These are phyloP conservation scores for Agroathelia rolfsii DNA, from an alignment of 1,284 basidiomycete genomes.

Conservation along the genomic window DNA sequence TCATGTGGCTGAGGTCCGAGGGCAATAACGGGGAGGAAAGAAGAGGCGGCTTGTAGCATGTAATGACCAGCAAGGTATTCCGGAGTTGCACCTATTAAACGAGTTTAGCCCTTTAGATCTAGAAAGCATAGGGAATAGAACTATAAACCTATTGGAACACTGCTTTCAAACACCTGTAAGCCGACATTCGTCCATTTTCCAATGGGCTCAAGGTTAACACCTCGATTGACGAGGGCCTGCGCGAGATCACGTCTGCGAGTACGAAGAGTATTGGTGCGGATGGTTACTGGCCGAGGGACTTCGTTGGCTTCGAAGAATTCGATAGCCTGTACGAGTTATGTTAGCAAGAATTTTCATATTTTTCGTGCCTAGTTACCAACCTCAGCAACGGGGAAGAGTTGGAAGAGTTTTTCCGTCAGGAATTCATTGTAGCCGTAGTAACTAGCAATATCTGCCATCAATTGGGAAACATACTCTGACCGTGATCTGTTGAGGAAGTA, in stretches of 20 bases:
- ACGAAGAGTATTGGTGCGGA: conserved; percentile 94
- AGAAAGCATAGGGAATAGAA: no score
- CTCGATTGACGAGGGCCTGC: conserved; percentile 90
- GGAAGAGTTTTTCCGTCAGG: conserved; percentile 89
- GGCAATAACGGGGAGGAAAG: conserved; percentile 98
- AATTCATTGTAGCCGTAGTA: conserved; percentile 99
- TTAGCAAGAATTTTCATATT: no score
- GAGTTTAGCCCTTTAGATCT: conserved; percentile 3
- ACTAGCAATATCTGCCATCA: conserved; percentile 80
- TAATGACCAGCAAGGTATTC: conserved; percentile 99
- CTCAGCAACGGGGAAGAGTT: conserved; percentile 89
- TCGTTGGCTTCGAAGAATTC: conserved; percentile 99
- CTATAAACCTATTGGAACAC: conserved; percentile 77
- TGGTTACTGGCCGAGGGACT: conserved; percentile 91
- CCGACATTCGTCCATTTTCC: conserved; percentile 99
- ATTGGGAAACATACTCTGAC: conserved; percentile 84
- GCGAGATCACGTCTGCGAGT: conserved; percentile 91
- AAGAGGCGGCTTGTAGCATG: conserved; percentile 98
- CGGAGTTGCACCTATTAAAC: conserved; percentile 71
- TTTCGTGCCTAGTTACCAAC: conserved; percentile 32
- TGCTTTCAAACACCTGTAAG: conserved; percentile 94
- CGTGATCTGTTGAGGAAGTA: conserved; percentile 47
- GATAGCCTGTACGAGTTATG: conserved; percentile 57
- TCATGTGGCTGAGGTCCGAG: conserved; percentile 90
- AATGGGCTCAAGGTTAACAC: conserved; percentile 95